Conservation (phyloP, 208 protist species). For the Blastocrithidia nonstop region DNA sequence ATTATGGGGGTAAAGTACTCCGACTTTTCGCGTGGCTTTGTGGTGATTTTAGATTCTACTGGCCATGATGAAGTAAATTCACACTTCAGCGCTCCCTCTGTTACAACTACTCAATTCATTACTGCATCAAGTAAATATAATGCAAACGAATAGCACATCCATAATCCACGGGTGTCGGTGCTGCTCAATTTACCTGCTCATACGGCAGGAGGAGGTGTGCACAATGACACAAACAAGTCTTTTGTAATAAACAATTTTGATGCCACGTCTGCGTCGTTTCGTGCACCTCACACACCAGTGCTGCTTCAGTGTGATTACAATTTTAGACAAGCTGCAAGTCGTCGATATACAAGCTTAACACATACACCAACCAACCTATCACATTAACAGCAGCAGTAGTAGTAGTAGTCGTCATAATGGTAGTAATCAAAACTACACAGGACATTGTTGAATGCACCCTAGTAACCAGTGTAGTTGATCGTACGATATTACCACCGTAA, state of each 20-base stretch:
- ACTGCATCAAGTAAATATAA: constrained; percentile 11
- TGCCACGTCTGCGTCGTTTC: constrained; percentile 20
- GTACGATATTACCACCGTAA: constrained; percentile 61
- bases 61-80: constrained; percentile 14
- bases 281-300: constrained; percentile 11
- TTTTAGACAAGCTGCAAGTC: constrained; percentile 38
- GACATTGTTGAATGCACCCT: constrained; percentile 13
- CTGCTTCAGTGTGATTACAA: constrained; percentile 49
- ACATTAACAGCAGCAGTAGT: constrained; percentile 7
- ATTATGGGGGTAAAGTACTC: constrained; percentile 70
- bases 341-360: constrained; percentile 11
- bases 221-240: not conserved
- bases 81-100: not conserved
- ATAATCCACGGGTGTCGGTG: constrained; percentile 37
- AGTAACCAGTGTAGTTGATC: constrained; percentile 57
- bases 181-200: constrained; percentile 51
- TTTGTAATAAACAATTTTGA: constrained; percentile 53
- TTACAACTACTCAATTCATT: constrained; percentile 3
- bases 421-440: not conserved
- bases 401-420: not conserved
- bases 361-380: constrained; percentile 8
- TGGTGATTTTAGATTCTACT: constrained; percentile 51
- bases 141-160: constrained; percentile 15
- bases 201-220: constrained; percentile 8
- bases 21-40: constrained; percentile 55